Percentiles rank a stretch among this genome's conserved stretches.
These are phyloP conservation scores for Actinidia arguta DNA, from an alignment of 179 eudicot genomes.

Conservation along the genomic window DNA sequence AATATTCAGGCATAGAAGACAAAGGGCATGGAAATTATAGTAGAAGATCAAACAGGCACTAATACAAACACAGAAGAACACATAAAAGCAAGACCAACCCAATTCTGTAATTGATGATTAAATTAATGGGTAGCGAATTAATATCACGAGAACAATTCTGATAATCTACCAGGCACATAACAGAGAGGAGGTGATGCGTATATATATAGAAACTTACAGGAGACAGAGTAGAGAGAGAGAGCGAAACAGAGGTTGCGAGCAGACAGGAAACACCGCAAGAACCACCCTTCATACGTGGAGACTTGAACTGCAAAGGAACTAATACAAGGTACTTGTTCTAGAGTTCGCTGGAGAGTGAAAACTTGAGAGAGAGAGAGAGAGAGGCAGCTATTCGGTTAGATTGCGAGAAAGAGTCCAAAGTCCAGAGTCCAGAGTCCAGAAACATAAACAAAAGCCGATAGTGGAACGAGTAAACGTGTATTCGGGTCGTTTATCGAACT, in stretches of 20 bases:
- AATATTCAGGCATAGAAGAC: too few relatives aligned
- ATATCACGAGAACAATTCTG: background rate
- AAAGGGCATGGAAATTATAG: too few relatives aligned
- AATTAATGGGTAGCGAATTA: background rate
- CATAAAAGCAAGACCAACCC: background rate
- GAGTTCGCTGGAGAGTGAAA: constrained; percentile 14
- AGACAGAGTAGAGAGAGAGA: background rate
- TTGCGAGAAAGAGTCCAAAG: too few relatives aligned
- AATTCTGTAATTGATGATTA: background rate
- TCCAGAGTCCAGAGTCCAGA: too few relatives aligned
- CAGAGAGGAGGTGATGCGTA: background rate
- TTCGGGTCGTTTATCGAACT: background rate
- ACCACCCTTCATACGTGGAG: background rate
- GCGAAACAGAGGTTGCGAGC: background rate
- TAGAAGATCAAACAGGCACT: too few relatives aligned
- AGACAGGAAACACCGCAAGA: background rate
- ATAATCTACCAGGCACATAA: background rate
- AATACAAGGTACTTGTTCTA: constrained; percentile 13
- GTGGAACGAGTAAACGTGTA: too few relatives aligned
- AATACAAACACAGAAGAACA: too few relatives aligned
- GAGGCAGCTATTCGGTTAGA: too few relatives aligned
- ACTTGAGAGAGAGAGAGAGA: background rate
- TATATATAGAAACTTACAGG: constrained; percentile 2
- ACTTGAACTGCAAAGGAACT: background rate
- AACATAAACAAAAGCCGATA: too few relatives aligned